Evolutionary conservation across 352 stramenopile species (phyloP).

Genomic region (Globisporangium parvum): DNA sequence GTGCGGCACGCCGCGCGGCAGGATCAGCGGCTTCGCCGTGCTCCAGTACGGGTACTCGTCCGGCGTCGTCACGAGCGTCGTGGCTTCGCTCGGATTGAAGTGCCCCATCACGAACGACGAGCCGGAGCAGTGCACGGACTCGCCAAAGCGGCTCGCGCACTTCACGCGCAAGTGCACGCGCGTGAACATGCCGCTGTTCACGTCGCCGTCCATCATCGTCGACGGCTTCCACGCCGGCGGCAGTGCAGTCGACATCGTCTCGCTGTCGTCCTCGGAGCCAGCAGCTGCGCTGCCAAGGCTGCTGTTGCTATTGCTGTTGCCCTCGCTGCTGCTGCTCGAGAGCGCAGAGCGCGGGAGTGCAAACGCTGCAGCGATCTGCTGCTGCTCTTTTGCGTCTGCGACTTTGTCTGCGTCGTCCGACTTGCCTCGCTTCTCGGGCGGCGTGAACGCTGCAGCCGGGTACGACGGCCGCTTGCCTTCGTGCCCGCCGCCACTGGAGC

Average conservation of each 20-base stretch:
- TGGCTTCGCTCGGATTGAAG: slow-evolving; percentile 84
- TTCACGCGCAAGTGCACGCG: slow-evolving; percentile 70
- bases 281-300: slow-evolving; percentile 14
- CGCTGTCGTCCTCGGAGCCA: slow-evolving; percentile 12
- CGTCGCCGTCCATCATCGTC: slow-evolving; percentile 27
- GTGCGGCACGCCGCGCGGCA: slow-evolving; percentile 77
- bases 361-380: slow-evolving; percentile 3
- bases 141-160: slow-evolving; percentile 62
- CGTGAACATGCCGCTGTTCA: slow-evolving; percentile 80
- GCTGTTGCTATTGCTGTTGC: slow-evolving; percentile 13
- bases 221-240: slow-evolving; percentile 3
- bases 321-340: slow-evolving; percentile 13
- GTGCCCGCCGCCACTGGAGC: neutral
- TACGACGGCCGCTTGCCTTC: slow-evolving; percentile 16
- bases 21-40: slow-evolving; percentile 90
- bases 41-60: slow-evolving; percentile 96
- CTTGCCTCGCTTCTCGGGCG: slow-evolving; percentile 17
- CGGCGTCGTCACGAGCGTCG: slow-evolving; percentile 94
- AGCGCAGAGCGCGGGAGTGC: slow-evolving; percentile 1
- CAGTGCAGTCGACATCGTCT: neutral
- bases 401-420: slow-evolving; percentile 1
- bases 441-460: slow-evolving; percentile 9
- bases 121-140: slow-evolving; percentile 72
- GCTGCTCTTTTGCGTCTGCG: slow-evolving; percentile 4
- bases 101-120: slow-evolving; percentile 84